Percentiles rank a stretch among this genome's conserved stretches.
These are phyloP conservation scores for Macrolepiota fuliginosa DNA, from an alignment of 768 basidiomycete genomes.

Conservation along the genomic window DNA sequence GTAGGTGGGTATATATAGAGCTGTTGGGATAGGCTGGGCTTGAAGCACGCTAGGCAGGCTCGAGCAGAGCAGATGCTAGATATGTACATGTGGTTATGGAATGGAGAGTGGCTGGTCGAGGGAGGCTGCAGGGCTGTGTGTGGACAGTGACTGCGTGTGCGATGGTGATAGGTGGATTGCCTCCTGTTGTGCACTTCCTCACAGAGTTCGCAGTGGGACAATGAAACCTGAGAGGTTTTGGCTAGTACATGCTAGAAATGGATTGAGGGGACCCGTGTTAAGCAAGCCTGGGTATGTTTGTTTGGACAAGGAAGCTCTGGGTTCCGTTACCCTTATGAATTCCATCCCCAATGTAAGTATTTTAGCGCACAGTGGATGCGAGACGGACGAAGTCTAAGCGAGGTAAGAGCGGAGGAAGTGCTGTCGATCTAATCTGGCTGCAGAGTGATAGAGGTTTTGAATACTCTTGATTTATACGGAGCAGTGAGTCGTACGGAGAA, in stretches of 20 bases:
- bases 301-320: neutral
- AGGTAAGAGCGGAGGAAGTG: neutral
- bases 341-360: neutral
- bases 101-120: neutral
- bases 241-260: neutral
- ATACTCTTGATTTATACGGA: neutral
- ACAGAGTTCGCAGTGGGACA: neutral
- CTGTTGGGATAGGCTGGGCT: neutral
- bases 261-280: neutral
- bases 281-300: neutral
- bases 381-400: neutral
- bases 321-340: neutral
- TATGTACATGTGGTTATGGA: neutral
- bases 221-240: neutral
- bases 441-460: neutral
- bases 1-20: neutral
- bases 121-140: neutral
- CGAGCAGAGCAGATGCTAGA: neutral
- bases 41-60: neutral
- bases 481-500: neutral
- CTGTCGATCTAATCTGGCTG: neutral
- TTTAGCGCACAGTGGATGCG: neutral
- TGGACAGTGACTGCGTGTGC: neutral
- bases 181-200: neutral
- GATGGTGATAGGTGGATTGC: neutral